Percentiles rank a stretch among this genome's conserved stretches.
Evolutionary conservation across 2,329 filamentous ascomycete genomes (phyloP).

Genomic region (Aspergillus sclerotialis): DNA sequence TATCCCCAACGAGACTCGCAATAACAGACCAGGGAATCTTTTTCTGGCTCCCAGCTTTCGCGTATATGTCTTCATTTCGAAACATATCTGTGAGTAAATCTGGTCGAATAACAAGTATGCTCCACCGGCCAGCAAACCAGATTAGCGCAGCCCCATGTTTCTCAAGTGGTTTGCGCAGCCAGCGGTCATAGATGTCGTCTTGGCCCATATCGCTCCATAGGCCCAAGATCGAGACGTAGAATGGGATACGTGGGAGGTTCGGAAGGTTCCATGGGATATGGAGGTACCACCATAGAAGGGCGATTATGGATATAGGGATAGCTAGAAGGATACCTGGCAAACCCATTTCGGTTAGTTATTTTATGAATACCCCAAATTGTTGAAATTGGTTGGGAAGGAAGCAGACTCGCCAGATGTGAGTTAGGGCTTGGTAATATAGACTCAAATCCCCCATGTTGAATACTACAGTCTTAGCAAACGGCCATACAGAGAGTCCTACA

Average conservation of each 20-base stretch:
- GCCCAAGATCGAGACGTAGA: constrained; percentile 19
- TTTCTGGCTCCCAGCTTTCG: constrained; percentile 36
- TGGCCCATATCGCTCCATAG: constrained; percentile 20
- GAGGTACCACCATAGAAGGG: constrained; percentile 16
- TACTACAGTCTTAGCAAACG: neutral
- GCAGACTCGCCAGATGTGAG: no score
- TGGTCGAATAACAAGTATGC: constrained; percentile 41
- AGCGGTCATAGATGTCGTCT: constrained; percentile 17
- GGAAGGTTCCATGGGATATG: constrained; percentile 14
- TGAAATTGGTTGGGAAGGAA: no score
- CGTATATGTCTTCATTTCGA: constrained; percentile 22
- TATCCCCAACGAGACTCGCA: constrained; percentile 33
- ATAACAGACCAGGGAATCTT: constrained; percentile 37
- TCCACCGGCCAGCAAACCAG: constrained; percentile 46
- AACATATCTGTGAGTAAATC: constrained; percentile 37
- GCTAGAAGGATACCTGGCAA: neutral
- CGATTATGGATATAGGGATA: constrained; percentile 4
- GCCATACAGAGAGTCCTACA: neutral
- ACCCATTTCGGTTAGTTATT: neutral
- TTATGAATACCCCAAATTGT: neutral
- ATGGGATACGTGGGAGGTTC: constrained; percentile 16
- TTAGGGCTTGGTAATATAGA: no score
- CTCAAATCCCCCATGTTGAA: no score
- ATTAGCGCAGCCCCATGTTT: constrained; percentile 40
- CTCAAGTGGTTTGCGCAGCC: constrained; percentile 17